phyloP scores from a whole-genome alignment of 169 alveolate genomes.

The Toxoplasma gondii region DNA sequence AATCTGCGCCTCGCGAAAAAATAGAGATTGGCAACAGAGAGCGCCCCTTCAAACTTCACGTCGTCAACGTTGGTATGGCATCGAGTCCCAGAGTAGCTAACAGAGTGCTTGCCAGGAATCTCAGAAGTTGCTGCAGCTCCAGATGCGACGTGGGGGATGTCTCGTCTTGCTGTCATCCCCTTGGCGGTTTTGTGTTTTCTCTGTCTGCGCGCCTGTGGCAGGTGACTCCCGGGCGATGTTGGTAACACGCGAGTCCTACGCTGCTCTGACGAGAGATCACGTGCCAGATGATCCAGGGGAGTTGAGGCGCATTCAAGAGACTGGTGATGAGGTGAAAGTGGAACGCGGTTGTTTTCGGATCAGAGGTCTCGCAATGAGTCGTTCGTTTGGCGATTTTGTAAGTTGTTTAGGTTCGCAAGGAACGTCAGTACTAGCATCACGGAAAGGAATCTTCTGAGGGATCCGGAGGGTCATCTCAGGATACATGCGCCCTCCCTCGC shows the following conservation, averaged over 20 bases:
- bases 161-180: too few relatives aligned
- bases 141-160: too few relatives aligned
- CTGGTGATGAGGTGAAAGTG: not conserved
- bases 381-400: not conserved
- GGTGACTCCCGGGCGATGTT: slow-evolving; percentile 40
- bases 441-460: too few relatives aligned
- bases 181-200: too few relatives aligned
- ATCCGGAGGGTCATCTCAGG: too few relatives aligned
- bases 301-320: not conserved
- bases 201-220: not conserved
- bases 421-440: too few relatives aligned
- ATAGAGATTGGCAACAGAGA: not conserved
- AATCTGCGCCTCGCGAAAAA: not conserved
- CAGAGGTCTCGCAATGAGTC: not conserved
- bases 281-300: not conserved
- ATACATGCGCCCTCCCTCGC: too few relatives aligned
- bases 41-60: not conserved
- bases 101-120: too few relatives aligned
- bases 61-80: slow-evolving; percentile 15
- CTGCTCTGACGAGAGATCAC: not conserved
- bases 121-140: too few relatives aligned
- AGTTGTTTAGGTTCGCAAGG: not conserved
- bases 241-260: not conserved
- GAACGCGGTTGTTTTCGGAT: not conserved
- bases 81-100: too few relatives aligned